These are phyloP conservation scores for Lasiodiplodia hormozganensis DNA, from an alignment of 2,329 filamentous ascomycete genomes.

Conservation along the genomic window DNA sequence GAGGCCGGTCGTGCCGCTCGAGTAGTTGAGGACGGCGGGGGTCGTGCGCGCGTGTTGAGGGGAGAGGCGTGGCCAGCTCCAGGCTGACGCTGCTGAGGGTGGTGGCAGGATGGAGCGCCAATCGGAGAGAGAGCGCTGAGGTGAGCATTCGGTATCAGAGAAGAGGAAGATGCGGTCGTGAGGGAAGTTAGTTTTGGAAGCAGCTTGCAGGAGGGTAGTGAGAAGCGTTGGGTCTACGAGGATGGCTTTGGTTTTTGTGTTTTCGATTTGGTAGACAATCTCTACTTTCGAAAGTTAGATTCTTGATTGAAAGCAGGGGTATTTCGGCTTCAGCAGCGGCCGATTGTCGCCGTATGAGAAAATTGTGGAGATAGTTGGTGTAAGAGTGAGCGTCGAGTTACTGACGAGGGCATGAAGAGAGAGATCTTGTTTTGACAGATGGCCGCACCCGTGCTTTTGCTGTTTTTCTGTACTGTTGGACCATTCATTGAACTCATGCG, in stretches of 20 bases:
- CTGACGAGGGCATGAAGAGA: too few relatives aligned
- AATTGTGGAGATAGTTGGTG: neutral
- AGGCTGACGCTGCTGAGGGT: slow-evolving; percentile 46
- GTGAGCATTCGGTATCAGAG: slow-evolving; percentile 48
- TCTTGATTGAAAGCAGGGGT: neutral
- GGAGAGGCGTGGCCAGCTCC: slow-evolving; percentile 52
- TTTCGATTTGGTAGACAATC: slow-evolving; percentile 59
- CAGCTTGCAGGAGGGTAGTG: slow-evolving; percentile 53
- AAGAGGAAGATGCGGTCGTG: slow-evolving; percentile 57
- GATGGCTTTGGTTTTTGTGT: slow-evolving; percentile 58
- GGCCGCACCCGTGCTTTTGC: too few relatives aligned
- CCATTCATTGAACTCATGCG: too few relatives aligned
- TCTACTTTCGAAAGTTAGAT: slow-evolving; percentile 44
- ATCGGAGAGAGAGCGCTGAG: slow-evolving; percentile 47
- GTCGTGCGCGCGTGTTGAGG: slow-evolving; percentile 44
- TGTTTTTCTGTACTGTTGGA: too few relatives aligned
- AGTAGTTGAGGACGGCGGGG: slow-evolving; percentile 38
- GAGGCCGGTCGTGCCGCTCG: slow-evolving; percentile 51
- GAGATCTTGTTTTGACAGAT: too few relatives aligned
- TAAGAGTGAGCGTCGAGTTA: neutral
- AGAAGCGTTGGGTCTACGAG: slow-evolving; percentile 58
- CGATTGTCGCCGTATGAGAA: neutral
- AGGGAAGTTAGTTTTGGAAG: slow-evolving; percentile 51
- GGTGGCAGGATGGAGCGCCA: slow-evolving; percentile 51
- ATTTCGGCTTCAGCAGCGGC: neutral